Base-by-base conservation (phyloP, 2,329 filamentous ascomycete species). In the Calonectria multiphialidica region DNA sequence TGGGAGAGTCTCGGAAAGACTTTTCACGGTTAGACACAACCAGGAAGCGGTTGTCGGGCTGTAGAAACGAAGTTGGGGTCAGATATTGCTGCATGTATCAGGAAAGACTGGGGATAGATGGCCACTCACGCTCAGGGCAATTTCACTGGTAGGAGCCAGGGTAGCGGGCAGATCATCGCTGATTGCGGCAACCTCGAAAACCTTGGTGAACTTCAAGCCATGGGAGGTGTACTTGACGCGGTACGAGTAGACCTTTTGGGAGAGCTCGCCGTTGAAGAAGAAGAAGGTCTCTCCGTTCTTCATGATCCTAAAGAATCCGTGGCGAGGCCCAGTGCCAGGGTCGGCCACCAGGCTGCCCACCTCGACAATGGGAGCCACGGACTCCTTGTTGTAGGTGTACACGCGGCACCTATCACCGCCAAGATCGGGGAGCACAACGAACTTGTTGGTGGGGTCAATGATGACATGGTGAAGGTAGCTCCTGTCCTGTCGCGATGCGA, bases 391-490 rank as follows among this genome's bases (percentile, higher is more conserved):
- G 16, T 77, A 79, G 2, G 75, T 70, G 55, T 73, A 79, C 0
- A 79, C 77, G 1, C 75, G 76, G 10, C 42, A 65, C 1, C 71
- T 49, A 28, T 79, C 77, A 1, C 76, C 77, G 1, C 77, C 77
- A 2, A 79, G 76, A 30, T 79, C 77, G 1, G 75, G 76, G 0
- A 77, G 72, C 1, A 78, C 45, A 5, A 79, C 28, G 6, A 77
- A 79, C 35, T 76, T 73, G 16, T 71, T 72, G 4, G 74, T 79
- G 12, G 77, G 77, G 42, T 79, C 77, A 10, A 75, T 25, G 0
- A 79, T 76, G 16, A 79, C 77, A 2, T 79, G 75, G 42, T 79
- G 77, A 0, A 79, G 71, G 10, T 79, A 76, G 9, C 77, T 79
- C 1, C 68, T 66, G 21, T 79, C 77, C 16, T 79, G 77, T 16